Conservation (phyloP, 495 filamentous ascomycete species). For the Lentithecium fluviatile region DNA sequence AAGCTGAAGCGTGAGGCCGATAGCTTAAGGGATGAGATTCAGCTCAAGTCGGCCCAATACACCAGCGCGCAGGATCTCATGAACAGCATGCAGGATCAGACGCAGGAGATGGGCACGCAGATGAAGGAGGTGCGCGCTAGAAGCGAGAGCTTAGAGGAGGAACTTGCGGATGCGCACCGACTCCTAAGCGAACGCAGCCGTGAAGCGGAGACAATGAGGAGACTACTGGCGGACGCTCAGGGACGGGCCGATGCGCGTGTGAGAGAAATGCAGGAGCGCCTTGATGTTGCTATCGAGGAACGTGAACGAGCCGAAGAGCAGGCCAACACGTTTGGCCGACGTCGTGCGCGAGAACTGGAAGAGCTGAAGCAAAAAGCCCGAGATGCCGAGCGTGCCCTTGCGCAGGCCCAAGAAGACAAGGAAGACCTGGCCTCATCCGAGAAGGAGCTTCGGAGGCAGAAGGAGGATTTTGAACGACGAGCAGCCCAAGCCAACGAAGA, state of each 20-base stretch:
- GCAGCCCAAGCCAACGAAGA: constrained; percentile 69
- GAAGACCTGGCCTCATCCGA: constrained; percentile 68
- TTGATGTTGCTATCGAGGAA: constrained; percentile 88
- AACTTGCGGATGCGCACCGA: constrained; percentile 81
- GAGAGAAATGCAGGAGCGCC: constrained; percentile 82
- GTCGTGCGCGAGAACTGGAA: constrained; percentile 78
- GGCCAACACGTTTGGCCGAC: constrained; percentile 70
- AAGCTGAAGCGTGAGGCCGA: constrained; percentile 64
- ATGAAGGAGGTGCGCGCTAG: constrained; percentile 85
- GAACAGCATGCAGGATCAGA: constrained; percentile 89
- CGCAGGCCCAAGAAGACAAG: constrained; percentile 64
- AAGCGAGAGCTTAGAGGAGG: constrained; percentile 87
- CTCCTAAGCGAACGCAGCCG: constrained; percentile 89
- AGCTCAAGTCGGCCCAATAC: constrained; percentile 82
- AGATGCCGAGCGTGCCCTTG: constrained; percentile 75
- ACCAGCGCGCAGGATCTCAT: constrained; percentile 80
- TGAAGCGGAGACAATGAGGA: constrained; percentile 92
- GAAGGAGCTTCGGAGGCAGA: constrained; percentile 68
- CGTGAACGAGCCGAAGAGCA: constrained; percentile 91
- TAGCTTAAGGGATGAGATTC: constrained; percentile 73
- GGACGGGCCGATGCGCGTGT: constrained; percentile 73
- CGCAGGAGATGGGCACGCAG: constrained; percentile 82
- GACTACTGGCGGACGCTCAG: constrained; percentile 83
- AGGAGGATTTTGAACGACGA: constrained; percentile 69
- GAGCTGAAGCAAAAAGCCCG: constrained; percentile 75